Evolutionary conservation across 176 grass and related monocot genomes (phyloP), one percentile per base, ranked within the genome.

Genomic region (Eragrostis nindensis): DNA sequence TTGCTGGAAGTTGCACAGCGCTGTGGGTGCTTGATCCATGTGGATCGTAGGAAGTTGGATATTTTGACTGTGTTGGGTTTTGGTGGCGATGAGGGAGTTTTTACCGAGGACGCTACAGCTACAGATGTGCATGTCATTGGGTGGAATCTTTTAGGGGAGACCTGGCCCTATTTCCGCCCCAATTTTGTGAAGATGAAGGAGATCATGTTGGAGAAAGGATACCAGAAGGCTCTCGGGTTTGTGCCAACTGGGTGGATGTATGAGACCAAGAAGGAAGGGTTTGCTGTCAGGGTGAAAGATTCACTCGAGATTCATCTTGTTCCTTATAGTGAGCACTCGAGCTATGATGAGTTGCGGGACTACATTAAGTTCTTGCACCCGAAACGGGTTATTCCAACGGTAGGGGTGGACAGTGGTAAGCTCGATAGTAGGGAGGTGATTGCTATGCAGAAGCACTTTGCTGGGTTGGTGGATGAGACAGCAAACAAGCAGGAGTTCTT

Each of bases 151-250:
- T 91, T 94, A 68, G 95, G 95, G 54, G 92, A 98, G 63, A 94
- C 95, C 63, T 98, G 92, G 95, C 95, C 92, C 24, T 98, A 79
- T 77, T 98, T 98, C 53, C 74, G 75, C 15, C 95, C 88, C 1
- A 98, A 94, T 92, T 98, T 98, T 91, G 85, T 73, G 48, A 94
- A 92, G 76, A 92, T 98, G 92, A 85, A 90, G 72, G 95, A 98
- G 83, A 89, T 98, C 74, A 92, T 91, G 88, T 16, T 66, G n/a
- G 87, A 91, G 78, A 98, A 77, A 83, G 95, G 95, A 25, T 98
- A 85, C 66, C 67, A 25, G n/a, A 98, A 83, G 79, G 95, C 75
- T 57, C 73, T 98, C 25, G 95, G 95, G 29, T 98, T 98, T 89
- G 88, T 98, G 78, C 86, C 95, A 0, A 94, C 92, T 1, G 94